Evolutionary conservation across 2,329 filamentous ascomycete genomes (phyloP), one percentile per base, ranked within the genome.

Genomic region (Sporothrix curviconia): DNA sequence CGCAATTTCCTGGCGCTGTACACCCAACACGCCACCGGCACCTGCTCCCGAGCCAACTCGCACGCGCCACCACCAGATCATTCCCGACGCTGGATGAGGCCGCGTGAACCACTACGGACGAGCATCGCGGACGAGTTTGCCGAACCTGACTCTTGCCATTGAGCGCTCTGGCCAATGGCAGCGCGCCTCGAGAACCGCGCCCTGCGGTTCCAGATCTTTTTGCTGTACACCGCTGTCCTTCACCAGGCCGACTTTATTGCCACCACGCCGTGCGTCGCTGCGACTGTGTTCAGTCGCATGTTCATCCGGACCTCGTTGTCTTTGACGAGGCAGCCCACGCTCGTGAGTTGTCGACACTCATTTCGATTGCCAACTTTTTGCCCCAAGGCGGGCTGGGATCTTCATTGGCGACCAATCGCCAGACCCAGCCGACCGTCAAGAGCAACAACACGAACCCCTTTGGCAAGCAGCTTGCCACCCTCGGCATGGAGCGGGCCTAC

Each of bases 221-320:
- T 59, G 1, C 64, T 78, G 0, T 78, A 78, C 56, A 64, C 66
- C 1, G 66, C 69, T 2, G 72, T 75, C 0, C 63, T 78, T 0
- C 60, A 59, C 2, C 63, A 69, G 3, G 69, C 73, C 0, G 75
- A 78, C 47, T 77, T 78, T 53, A 67, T 78, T 1, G 74, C 75
- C 0, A 76, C 76, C 0, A 78, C 76, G 1, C 76, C 76, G 0
- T 75, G 77, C 1, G 74, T 75, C 3, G 71, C 73, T 0, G 70
- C 67, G 4, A 69, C 70, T 0, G 62, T 65, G 0, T 74, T 78
- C 34, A 62, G 68, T 0, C 68, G 66, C 2, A 65, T 90, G 7
- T 90, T 91, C 32, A 86, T 87, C 62, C 89, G 0, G 88, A 94
- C 64, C 85, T 95, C 62, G 83, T 94, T 0, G 92, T 95, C 66